Evolutionary conservation across 108 stramenopile species (phyloP), one percentile per base, ranked within the genome.

Genomic region (Epithemia pelagica): DNA sequence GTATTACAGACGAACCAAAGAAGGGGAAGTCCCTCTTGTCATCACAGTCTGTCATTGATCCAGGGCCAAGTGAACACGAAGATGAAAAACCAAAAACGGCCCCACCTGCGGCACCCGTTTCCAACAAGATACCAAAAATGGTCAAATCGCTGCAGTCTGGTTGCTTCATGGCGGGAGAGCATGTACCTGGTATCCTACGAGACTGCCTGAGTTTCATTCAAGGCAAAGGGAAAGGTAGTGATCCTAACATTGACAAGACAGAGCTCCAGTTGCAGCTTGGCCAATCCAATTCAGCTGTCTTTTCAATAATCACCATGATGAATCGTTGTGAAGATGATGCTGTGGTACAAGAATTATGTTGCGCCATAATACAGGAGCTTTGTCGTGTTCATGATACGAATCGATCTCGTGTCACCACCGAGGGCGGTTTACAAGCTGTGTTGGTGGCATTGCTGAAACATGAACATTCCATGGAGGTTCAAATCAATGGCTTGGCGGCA

Each of bases 321-420:
- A 60, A 60, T 28, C 27, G 30, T 21, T 60, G 27, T 28, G 59
- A 60, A 60, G 59, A 60, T 28, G 59, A 60, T 60, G 28, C 59
- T 28, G 59, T 28, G 27, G 28, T 60, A 23, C 59, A 60, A 60
- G 28, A 30, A 30, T 28, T 30, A 10, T 60, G 59, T 10, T 30
- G 59, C 26, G 30, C 27, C 18, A 23, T 60, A 28, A 28, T 60
- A 19, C 26, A 28, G 1, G 59, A 60, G 27, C 26, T 60, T 1
- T 28, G 28, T 30, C 21, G 21, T 21, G 30, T 28, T 20, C 37
- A 46, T 15, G 59, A 60, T 28, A 30, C 21, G 26, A 60, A 60
- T 28, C 27, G 27, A 30, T 23, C 21, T 19, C 18, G 27, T 2
- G 30, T 60, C 21, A 28, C 59, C 10, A 28, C 27, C 27, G 18